A percentile compares a stretch with the other conserved stretches of the same genome.
Evolutionary conservation across 2,329 filamentous ascomycete species (phyloP).

Genomic region (Alternaria arborescens): DNA sequence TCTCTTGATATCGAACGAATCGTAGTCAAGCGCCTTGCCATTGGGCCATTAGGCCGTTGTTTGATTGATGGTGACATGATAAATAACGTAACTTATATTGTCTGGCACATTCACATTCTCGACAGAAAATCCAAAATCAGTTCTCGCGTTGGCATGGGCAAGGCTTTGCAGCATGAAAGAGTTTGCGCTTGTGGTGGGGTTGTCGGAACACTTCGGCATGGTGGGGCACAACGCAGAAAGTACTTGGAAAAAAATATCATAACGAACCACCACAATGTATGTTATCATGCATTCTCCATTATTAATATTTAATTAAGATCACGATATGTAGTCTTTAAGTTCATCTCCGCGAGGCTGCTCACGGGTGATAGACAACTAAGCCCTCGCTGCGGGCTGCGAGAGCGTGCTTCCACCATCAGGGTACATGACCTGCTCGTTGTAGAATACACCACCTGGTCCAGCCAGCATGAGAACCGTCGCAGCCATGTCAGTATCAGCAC

Average conservation of each 20-base stretch:
- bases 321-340: neutral
- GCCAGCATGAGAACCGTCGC: slow-evolving; percentile 58
- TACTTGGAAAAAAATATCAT: neutral
- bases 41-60: slow-evolving; percentile 56
- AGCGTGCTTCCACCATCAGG: slow-evolving; percentile 55
- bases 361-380: slow-evolving; percentile 59
- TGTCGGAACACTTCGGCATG: slow-evolving; percentile 13
- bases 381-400: slow-evolving; percentile 18
- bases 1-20: slow-evolving; percentile 45
- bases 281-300: neutral
- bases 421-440: slow-evolving; percentile 63
- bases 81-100: accelerated
- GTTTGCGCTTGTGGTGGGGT: slow-evolving; percentile 13
- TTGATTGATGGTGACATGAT: neutral
- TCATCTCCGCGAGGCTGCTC: slow-evolving; percentile 28
- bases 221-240: neutral
- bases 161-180: slow-evolving; percentile 9
- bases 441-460: slow-evolving; percentile 60
- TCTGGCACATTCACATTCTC: too few relatives aligned
- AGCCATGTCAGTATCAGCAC: slow-evolving; percentile 54
- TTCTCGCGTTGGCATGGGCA: neutral
- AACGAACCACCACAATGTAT: neutral
- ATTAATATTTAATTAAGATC: neutral
- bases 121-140: too few relatives aligned
- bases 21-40: slow-evolving; percentile 67